Base-by-base conservation (phyloP, 345 rosid genomes). In the Nasturtium officinale region DNA sequence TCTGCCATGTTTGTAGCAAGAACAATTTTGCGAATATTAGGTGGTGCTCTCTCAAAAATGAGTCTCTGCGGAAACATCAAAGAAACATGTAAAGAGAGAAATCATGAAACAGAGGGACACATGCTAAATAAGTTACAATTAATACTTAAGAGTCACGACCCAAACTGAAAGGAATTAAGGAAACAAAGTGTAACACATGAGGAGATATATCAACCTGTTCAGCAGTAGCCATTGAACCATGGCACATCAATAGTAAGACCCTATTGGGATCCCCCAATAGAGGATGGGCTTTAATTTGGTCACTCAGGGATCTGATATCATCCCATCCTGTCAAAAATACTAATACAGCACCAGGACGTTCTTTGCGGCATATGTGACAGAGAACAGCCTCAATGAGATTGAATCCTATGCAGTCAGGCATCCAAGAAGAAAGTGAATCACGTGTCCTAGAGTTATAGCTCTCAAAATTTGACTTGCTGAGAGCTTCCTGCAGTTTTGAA, bases 261-360 rank as follows among this genome's bases (percentile, higher is more conserved):
- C 99, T 88, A 79, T 90, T 95, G 52, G 99, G 99, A 80, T 95
- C 99, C 54, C 98, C 99, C 38, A 95, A 50, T 78, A 95, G 98
- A 21, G 98, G 99, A 85, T 95, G 98, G 59, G 98, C 92, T 80
- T 90, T 90, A 53, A 95, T 83, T 83, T 95, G 98, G 79, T 95
- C 99, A 71, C 87, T 89, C 66, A 95, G 78, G 67, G 87, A 86
- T 79, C 89, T 95, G 76, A 91, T 95, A 81, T 95, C 99, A 72
- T 91, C 99, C 99, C 99, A 95, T 26, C 99, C 99, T 77, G 99
- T 95, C 91, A 95, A 86, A 84, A 95, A 95, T 37, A 95, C 97
- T 69, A 95, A 84, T 40, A 89, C 96, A 79, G 96, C 96, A 32
- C 99, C 98, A 23, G 90, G 83, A 37, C 97, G 83, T 80, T 95